Conservation (phyloP, 202 grass and related monocot genomes). For the Setaria viridis region DNA sequence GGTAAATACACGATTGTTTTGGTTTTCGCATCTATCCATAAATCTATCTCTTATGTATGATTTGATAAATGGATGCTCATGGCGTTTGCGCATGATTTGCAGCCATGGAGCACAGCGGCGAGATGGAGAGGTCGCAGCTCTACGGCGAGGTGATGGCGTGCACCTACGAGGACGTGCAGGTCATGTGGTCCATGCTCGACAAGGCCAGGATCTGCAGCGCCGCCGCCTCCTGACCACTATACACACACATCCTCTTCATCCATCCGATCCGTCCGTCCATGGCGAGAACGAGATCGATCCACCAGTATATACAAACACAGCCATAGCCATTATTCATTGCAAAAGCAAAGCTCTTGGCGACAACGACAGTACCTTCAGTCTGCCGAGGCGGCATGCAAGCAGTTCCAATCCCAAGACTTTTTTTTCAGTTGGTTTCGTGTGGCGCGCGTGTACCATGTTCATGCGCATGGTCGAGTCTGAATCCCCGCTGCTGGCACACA, state of each 20-base stretch:
- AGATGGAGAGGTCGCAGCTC: slow-evolving; percentile 58
- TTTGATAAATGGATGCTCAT: background rate
- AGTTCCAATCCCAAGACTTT: background rate
- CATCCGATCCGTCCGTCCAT: background rate
- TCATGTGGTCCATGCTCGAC: slow-evolving; percentile 96
- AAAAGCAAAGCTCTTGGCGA: slow-evolving; percentile 31
- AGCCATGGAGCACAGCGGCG: slow-evolving; percentile 16
- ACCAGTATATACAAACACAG: slow-evolving; percentile 22
- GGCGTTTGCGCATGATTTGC: background rate
- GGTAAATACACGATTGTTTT: background rate
- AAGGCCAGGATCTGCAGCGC: slow-evolving; percentile 54
- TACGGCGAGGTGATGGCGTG: slow-evolving; percentile 94
- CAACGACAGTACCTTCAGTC: background rate
- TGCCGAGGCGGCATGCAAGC: slow-evolving; percentile 27
- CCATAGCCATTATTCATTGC: slow-evolving; percentile 4
- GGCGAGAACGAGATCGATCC: background rate
- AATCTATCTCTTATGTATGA: background rate
- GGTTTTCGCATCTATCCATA: too few relatives aligned
- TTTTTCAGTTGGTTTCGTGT: background rate
- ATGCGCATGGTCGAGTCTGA: slow-evolving; percentile 13
- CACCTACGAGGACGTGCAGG: slow-evolving; percentile 76
- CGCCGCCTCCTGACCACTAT: slow-evolving; percentile 35
- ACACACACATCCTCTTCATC: background rate
- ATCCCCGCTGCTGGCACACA: slow-evolving; percentile 47
- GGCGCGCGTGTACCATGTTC: too few relatives aligned